Conservation (phyloP, 2,329 filamentous ascomycete genomes). For the Ascochyta koolunga region DNA sequence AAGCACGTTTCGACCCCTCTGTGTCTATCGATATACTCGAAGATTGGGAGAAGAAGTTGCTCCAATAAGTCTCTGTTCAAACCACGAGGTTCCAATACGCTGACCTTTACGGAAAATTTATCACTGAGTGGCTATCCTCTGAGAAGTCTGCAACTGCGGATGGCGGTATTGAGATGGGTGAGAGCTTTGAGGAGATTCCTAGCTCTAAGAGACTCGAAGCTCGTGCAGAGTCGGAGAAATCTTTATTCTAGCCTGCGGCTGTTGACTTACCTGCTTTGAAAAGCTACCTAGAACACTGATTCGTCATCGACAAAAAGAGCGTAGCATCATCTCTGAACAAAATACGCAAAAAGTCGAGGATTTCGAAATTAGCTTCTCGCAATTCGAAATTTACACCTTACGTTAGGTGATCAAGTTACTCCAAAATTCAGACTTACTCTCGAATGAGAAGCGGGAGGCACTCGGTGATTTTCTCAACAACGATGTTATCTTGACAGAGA, state of each 20-base stretch:
- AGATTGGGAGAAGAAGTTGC: conserved; percentile 40
- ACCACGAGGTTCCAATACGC: conserved; percentile 46
- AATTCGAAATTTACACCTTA: conserved; percentile 47
- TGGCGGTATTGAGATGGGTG: conserved; percentile 33
- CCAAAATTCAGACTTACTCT: conserved; percentile 53
- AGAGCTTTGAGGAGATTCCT: conserved; percentile 41
- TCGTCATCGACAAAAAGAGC: conserved; percentile 27
- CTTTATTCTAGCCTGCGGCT: conserved; percentile 37
- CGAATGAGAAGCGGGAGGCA: conserved; percentile 45
- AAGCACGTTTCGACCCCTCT: conserved; percentile 45
- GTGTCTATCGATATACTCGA: conserved; percentile 41
- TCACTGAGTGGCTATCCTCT: conserved; percentile 45
- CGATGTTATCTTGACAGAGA: conserved; percentile 37
- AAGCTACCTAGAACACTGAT: conserved; percentile 32
- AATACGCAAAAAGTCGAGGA: conserved; percentile 26
- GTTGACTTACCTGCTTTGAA: conserved; percentile 30
- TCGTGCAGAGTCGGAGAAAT: conserved; percentile 39
- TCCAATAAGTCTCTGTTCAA: conserved; percentile 42
- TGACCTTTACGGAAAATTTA: conserved; percentile 43
- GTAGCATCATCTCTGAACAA: conserved; percentile 21
- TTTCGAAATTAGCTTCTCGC: conserved; percentile 29
- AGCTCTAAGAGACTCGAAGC: conserved; percentile 38
- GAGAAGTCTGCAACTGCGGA: conserved; percentile 27
- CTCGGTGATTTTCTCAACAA: conserved; percentile 43
- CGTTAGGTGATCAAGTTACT: conserved; percentile 53